phyloP scores from a whole-genome alignment of 1,139 yeast genomes.

The Saccharomyces hybrid region DNA sequence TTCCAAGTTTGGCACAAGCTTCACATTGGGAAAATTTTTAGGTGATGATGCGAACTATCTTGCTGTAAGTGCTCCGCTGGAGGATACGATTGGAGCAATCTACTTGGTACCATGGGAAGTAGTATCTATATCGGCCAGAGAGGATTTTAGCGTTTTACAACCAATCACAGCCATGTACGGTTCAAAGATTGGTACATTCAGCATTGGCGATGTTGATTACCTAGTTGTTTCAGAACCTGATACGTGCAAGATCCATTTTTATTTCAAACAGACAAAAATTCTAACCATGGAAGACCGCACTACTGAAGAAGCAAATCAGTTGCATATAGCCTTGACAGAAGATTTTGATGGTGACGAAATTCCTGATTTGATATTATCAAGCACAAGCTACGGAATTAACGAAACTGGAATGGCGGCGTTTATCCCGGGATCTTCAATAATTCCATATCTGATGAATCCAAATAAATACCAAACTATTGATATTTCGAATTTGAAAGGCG shows the following conservation, averaged over 20 bases:
- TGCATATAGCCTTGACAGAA: conserved; percentile 17
- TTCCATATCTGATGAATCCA: conserved; percentile 15
- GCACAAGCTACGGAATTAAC: conserved; percentile 38
- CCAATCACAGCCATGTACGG: conserved; percentile 33
- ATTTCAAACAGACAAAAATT: conserved; percentile 19
- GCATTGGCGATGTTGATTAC: conserved; percentile 23
- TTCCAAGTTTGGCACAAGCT: conserved; percentile 39
- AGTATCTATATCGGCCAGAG: conserved; percentile 1
- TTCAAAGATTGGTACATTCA: conserved; percentile 21
- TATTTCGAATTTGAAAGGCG: conserved; percentile 9
- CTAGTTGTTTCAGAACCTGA: conserved; percentile 36
- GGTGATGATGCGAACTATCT: conserved; percentile 33
- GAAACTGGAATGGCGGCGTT: conserved; percentile 38
- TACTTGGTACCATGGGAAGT: conserved; percentile 35
- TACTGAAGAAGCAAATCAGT: conserved; percentile 11
- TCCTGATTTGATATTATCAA: conserved; percentile 38
- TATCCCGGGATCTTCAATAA: conserved; percentile 33
- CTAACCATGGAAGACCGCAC: conserved; percentile 19
- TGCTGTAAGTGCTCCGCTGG: conserved; percentile 46
- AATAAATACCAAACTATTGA: conserved; percentile 11
- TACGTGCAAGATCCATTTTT: conserved; percentile 23
- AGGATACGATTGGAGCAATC: conserved; percentile 36
- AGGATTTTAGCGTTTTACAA: neutral
- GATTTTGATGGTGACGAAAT: conserved; percentile 35
- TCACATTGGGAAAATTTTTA: conserved; percentile 37